A percentile compares a stretch with the other conserved stretches of the same genome.
Evolutionary conservation across 2,329 filamentous ascomycete genomes (phyloP).

Genomic region (Claviceps sp.): DNA sequence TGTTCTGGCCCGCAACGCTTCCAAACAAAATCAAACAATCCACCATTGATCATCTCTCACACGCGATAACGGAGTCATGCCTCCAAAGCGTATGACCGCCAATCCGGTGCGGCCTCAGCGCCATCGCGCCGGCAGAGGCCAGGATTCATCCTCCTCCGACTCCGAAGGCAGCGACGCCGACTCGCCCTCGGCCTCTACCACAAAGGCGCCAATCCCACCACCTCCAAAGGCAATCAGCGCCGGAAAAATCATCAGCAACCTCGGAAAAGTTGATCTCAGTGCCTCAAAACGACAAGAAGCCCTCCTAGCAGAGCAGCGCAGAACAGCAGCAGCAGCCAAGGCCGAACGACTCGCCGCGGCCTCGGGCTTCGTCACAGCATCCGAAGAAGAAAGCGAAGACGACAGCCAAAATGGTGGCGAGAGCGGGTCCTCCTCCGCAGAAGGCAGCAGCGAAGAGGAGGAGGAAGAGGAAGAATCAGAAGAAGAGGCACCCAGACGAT

Average conservation of each 20-base stretch:
- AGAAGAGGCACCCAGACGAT: slow-evolving; percentile 39
- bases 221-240: slow-evolving; percentile 45
- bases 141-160: slow-evolving; percentile 40
- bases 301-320: slow-evolving; percentile 31
- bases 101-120: slow-evolving; percentile 72
- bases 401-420: slow-evolving; percentile 12
- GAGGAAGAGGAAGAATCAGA: slow-evolving; percentile 32
- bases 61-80: slow-evolving; percentile 19
- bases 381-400: slow-evolving; percentile 32
- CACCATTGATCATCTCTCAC: not conserved
- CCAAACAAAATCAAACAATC: not conserved
- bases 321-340: slow-evolving; percentile 35
- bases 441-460: slow-evolving; percentile 32
- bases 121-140: slow-evolving; percentile 72
- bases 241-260: slow-evolving; percentile 40
- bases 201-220: slow-evolving; percentile 27
- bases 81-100: slow-evolving; percentile 82
- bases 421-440: slow-evolving; percentile 14
- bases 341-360: slow-evolving; percentile 40
- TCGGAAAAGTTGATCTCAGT: slow-evolving; percentile 39
- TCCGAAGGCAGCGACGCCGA: slow-evolving; percentile 33
- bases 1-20: not conserved
- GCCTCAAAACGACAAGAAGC: slow-evolving; percentile 29
- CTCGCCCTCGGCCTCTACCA: slow-evolving; percentile 13
- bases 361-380: slow-evolving; percentile 48